Conservation (phyloP, 371 early-diverging fungal species). For the Mortierella sp. region DNA sequence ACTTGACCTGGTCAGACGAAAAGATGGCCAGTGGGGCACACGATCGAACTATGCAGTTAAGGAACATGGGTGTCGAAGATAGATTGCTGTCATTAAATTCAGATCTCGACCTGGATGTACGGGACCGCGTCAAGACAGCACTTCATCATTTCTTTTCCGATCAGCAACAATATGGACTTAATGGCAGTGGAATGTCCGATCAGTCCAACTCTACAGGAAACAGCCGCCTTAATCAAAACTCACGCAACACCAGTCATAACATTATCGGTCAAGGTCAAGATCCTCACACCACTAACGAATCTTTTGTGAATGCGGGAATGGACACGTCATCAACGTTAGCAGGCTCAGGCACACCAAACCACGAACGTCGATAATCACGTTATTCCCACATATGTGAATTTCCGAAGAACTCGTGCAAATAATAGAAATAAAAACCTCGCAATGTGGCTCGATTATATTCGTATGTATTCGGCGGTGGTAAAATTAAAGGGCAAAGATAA, state of each 20-base stretch:
- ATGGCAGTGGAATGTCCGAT: slow-evolving; percentile 1
- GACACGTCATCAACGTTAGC: background rate
- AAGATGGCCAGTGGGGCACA: slow-evolving; percentile 43
- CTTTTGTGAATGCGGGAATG: background rate
- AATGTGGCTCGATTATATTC: too few species aligned
- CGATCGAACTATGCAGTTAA: slow-evolving; percentile 59
- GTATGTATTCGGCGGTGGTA: too few species aligned
- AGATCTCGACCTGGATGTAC: slow-evolving; percentile 76
- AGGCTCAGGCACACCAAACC: background rate
- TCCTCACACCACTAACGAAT: background rate
- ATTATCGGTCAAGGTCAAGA: background rate
- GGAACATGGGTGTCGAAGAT: slow-evolving; percentile 72
- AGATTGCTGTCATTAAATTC: slow-evolving; percentile 65
- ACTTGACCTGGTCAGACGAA: slow-evolving; percentile 86
- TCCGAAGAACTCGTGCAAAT: too few species aligned
- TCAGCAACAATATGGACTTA: slow-evolving; percentile 30
- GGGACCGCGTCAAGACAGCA: slow-evolving; percentile 82
- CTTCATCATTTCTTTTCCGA: slow-evolving; percentile 65
- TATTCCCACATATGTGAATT: too few species aligned
- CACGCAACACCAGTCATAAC: background rate
- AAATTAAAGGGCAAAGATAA: too few species aligned
- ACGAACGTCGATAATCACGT: slow-evolving; percentile 13
- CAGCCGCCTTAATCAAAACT: background rate
- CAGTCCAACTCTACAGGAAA: slow-evolving; percentile 7
- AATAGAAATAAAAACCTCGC: too few species aligned